phyloP scores from a whole-genome alignment of 78 protist genomes.

The Dictyostelium purpureum region DNA sequence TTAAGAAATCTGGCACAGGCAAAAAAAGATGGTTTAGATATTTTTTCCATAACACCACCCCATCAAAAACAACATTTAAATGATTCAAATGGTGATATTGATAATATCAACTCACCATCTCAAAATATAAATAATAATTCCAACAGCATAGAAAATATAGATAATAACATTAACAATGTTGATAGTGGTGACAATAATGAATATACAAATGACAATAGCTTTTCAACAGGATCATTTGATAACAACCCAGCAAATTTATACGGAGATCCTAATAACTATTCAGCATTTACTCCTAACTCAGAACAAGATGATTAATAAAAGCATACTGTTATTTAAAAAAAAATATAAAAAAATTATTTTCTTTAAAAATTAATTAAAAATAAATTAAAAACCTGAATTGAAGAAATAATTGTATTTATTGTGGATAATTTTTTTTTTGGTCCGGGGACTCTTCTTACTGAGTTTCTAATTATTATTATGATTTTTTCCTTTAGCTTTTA shows the following conservation, averaged over 20 bases:
- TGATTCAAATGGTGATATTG: background rate
- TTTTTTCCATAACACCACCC: background rate
- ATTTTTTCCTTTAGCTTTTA: too few species aligned
- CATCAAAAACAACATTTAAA: background rate
- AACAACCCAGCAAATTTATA: too few species aligned
- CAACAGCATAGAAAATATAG: background rate
- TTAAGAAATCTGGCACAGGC: constrained; percentile 23
- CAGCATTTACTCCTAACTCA: background rate
- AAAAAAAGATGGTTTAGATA: background rate
- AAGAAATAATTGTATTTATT: too few species aligned
- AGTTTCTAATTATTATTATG: too few species aligned
- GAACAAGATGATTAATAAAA: background rate
- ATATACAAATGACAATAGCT: background rate
- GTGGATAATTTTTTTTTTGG: too few species aligned
- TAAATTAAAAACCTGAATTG: too few species aligned
- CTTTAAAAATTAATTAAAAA: too few species aligned
- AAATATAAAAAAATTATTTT: too few species aligned
- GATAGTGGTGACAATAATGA: background rate
- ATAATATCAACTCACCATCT: constrained; percentile 7
- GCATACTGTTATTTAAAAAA: too few species aligned
- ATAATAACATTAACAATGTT: background rate
- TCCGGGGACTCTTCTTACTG: too few species aligned
- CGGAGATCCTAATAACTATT: background rate
- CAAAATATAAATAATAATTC: background rate
- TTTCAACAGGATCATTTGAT: too few species aligned